phyloP scores from a whole-genome alignment of 2,329 filamentous ascomycete genomes.

The Calycina marina region DNA sequence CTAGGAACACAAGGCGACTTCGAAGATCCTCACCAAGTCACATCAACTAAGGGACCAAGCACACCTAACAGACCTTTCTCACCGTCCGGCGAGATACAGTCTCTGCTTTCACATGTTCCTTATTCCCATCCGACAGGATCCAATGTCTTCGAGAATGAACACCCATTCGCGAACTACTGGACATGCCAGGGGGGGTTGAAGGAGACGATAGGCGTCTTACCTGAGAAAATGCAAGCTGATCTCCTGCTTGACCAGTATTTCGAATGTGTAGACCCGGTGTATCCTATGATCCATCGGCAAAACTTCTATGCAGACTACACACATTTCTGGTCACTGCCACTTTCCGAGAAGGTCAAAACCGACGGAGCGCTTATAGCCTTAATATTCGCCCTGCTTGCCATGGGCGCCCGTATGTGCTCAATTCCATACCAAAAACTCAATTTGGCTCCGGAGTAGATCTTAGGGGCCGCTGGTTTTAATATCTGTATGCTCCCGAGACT shows the following conservation, averaged over 20 bases:
- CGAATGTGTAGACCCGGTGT: slow-evolving; percentile 63
- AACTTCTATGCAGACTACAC: slow-evolving; percentile 69
- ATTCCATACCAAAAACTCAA: background rate
- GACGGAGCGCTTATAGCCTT: slow-evolving; percentile 59
- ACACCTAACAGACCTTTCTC: slow-evolving; percentile 16
- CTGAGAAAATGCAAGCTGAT: slow-evolving; percentile 62
- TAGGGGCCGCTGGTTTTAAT: too few relatives aligned
- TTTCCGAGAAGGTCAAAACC: slow-evolving; percentile 39
- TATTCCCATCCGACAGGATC: slow-evolving; percentile 57
- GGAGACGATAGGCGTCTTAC: slow-evolving; percentile 62
- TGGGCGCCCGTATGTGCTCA: slow-evolving; percentile 53
- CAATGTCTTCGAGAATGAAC: slow-evolving; percentile 70
- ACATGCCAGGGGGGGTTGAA: slow-evolving; percentile 61
- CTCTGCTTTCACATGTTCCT: slow-evolving; percentile 59
- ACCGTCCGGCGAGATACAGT: slow-evolving; percentile 35
- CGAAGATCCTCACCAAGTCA: slow-evolving; percentile 13
- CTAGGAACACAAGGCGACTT: slow-evolving; percentile 9
- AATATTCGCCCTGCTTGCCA: slow-evolving; percentile 62
- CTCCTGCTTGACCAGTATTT: slow-evolving; percentile 51
- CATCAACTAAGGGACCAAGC: slow-evolving; percentile 12
- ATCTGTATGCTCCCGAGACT: too few relatives aligned
- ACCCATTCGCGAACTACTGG: slow-evolving; percentile 77
- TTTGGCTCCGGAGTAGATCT: too few relatives aligned
- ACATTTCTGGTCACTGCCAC: slow-evolving; percentile 54
- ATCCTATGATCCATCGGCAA: slow-evolving; percentile 64